Evolutionary conservation across 192 early-diverging fungal species (phyloP).

Genomic region (Cladochytrium replicatum): DNA sequence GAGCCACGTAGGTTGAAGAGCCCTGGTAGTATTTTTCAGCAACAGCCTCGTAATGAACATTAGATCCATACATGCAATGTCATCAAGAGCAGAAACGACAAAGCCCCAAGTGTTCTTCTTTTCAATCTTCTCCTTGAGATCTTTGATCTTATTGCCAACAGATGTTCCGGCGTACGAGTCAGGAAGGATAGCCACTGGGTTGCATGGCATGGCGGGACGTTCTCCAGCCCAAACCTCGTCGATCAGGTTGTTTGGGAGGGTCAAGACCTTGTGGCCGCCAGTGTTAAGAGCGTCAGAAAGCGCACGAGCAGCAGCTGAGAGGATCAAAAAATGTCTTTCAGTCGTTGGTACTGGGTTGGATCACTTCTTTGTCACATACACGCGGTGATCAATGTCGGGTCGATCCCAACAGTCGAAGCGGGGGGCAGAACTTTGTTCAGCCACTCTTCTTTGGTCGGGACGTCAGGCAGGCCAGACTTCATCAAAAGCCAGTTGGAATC

Average conservation of each 20-base stretch:
- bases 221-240: constrained; percentile 69
- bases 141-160: constrained; percentile 55
- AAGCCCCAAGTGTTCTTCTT: constrained; percentile 61
- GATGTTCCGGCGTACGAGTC: constrained; percentile 55
- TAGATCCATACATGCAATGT: constrained; percentile 73
- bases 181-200: constrained; percentile 56
- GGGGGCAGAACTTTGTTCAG: constrained; percentile 61
- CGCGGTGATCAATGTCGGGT: constrained; percentile 76
- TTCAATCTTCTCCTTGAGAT: constrained; percentile 55
- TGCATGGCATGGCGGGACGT: constrained; percentile 62
- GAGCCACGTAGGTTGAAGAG: constrained; percentile 91
- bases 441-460: constrained; percentile 86
- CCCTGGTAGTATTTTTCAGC: too few relatives aligned
- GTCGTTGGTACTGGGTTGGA: too few relatives aligned
- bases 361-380: too few relatives aligned
- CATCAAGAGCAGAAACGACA: constrained; percentile 83
- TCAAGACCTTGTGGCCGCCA: constrained; percentile 54
- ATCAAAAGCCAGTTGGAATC: constrained; percentile 89
- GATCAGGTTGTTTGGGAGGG: constrained; percentile 68
- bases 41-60: neutral
- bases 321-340: too few relatives aligned
- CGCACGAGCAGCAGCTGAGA: constrained; percentile 40
- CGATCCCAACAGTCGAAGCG: constrained; percentile 80
- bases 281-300: constrained; percentile 48
- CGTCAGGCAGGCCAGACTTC: constrained; percentile 80